Base-by-base conservation (phyloP, 2,329 filamentous ascomycete species). In the Phyllosticta citrichinensis region DNA sequence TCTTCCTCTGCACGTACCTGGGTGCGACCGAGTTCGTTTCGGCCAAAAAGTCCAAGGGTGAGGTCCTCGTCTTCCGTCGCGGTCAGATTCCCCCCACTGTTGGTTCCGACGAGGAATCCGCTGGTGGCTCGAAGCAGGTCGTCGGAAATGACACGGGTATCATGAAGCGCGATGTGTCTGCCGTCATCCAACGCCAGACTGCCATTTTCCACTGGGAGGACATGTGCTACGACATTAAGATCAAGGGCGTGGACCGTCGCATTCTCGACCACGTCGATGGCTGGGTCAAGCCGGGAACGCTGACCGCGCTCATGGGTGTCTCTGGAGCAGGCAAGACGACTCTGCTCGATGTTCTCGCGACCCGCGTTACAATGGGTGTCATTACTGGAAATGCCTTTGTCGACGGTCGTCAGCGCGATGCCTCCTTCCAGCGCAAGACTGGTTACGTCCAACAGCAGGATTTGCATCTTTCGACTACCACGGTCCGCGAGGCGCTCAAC, bases 361-460 rank as follows among this genome's bases (percentile, higher is more conserved):
- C 88, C 66, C 86, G 91, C 69, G 86, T 87, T 17, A 89, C 87
- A 0, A 90, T 91, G 82, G 91, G 91, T 73, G 85, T 93, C 19
- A 88, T 95, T 47, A 84, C 82, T 8, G 91, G 91, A 58, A 85
- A 91, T 64, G 94, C 95, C 83, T 78, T 90, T 5, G 87, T 92
- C 27, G 87, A 91, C 63, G 88, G 88, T 1, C 81, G 80, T 30
- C 85, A 82, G 20, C 83, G 87, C 52, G 88, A 92, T 65, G 79
- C 80, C 52, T 89, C 87, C 0, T 95, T 95, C 80, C 89, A 94
- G 73, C 86, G 90, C 63, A 91, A 91, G 75, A 93, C 89, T 0
- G 88, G 91, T 55, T 95, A 94, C 66, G 90, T 91, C 33, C 89
- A 95, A 70, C 91, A 96, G 71, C 89, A 94, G 70, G 91, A 96